phyloP scores from a whole-genome alignment of 441 rosid genomes.

The Oxalis stricta region DNA sequence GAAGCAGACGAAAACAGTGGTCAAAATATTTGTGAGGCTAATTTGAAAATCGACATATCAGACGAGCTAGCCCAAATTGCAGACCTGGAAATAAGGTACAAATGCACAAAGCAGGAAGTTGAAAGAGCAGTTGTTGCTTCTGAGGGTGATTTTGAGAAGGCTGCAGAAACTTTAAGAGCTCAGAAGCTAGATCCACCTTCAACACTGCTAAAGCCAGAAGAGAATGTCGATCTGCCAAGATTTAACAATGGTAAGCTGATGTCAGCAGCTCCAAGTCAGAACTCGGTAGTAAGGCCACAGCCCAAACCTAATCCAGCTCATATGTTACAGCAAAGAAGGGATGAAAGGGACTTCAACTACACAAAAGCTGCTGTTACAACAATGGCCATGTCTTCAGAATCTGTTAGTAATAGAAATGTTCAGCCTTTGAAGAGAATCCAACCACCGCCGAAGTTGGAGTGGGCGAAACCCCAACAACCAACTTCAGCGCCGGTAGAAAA shows the following conservation, averaged over 20 bases:
- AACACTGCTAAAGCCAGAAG: conserved; percentile 31
- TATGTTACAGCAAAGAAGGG: conserved; percentile 36
- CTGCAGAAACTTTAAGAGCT: conserved; percentile 32
- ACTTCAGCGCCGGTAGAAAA: conserved; percentile 33
- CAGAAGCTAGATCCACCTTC: conserved; percentile 32
- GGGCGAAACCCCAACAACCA: conserved; percentile 58
- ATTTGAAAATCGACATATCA: conserved; percentile 44
- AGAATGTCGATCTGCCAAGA: conserved; percentile 32
- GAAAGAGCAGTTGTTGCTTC: conserved; percentile 61
- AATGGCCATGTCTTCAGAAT: conserved; percentile 19
- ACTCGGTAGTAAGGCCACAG: conserved; percentile 22
- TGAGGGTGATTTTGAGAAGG: conserved; percentile 64
- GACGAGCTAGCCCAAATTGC: conserved; percentile 48
- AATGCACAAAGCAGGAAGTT: conserved; percentile 69
- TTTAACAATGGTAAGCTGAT: conserved; percentile 23
- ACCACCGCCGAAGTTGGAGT: conserved; percentile 46
- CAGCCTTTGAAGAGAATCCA: conserved; percentile 51
- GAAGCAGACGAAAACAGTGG: conserved; percentile 28
- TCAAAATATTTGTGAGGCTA: conserved; percentile 19
- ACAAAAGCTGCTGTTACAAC: conserved; percentile 29
- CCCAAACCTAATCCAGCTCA: conserved; percentile 22
- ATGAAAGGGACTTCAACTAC: conserved; percentile 54
- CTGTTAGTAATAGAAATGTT: conserved; percentile 27
- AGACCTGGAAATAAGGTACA: conserved; percentile 32
- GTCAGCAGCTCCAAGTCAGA: conserved; percentile 23